These are phyloP conservation scores for Fusarium coffeatum DNA, from an alignment of 2,329 filamentous ascomycete genomes.

Conservation along the genomic window DNA sequence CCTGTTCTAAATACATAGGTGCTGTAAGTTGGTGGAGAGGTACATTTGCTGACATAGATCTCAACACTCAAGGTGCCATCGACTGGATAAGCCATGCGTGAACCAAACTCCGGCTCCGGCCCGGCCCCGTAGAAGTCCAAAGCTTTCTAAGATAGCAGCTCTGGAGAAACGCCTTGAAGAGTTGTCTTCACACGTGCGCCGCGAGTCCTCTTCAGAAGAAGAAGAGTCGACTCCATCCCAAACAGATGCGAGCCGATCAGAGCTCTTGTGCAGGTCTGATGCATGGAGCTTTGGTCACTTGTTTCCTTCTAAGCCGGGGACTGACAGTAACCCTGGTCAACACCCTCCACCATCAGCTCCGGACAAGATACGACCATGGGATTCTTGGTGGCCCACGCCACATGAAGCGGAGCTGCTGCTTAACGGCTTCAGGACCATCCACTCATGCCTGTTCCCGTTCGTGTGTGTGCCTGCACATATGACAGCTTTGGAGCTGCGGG, in stretches of 20 bases:
- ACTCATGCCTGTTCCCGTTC: conserved; percentile 59
- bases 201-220: conserved; percentile 30
- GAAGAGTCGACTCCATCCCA: conserved; percentile 21
- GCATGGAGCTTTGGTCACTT: conserved; percentile 50
- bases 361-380: conserved; percentile 38
- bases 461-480: conserved; percentile 55
- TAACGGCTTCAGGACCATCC: conserved; percentile 49
- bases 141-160: conserved; percentile 62
- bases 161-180: conserved; percentile 63
- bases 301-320: conserved; percentile 47
- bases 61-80: conserved; percentile 56
- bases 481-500: conserved; percentile 52
- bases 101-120: conserved; percentile 61
- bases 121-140: conserved; percentile 59
- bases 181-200: conserved; percentile 59
- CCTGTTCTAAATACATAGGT: neutral
- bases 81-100: conserved; percentile 60
- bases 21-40: conserved; percentile 10
- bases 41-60: conserved; percentile 26
- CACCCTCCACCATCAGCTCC: conserved; percentile 28
- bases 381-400: conserved; percentile 56
- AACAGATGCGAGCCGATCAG: conserved; percentile 7
- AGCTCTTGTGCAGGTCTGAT: conserved; percentile 20
- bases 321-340: conserved; percentile 1
- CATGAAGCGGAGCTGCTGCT: conserved; percentile 57